phyloP scores from a whole-genome alignment of 352 stramenopile species.

The Phytopythium aichiense region DNA sequence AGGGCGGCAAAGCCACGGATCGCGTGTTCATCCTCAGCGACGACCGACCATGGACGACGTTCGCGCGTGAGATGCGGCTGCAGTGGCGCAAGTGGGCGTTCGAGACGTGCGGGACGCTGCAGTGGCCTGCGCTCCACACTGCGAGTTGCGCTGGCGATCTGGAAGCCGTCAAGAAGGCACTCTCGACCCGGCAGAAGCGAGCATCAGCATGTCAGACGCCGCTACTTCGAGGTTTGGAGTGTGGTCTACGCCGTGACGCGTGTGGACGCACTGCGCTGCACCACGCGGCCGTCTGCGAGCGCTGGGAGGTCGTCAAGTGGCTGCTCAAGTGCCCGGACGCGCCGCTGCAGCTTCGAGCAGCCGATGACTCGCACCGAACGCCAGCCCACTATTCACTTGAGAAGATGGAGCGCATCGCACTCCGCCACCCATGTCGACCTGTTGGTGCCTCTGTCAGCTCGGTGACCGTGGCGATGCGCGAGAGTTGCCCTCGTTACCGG shows the following conservation, averaged over 20 bases:
- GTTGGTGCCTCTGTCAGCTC: not conserved
- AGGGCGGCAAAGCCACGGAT: conserved; percentile 5
- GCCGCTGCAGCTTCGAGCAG: conserved; percentile 29
- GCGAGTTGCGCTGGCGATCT: not conserved
- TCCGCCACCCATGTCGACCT: conserved; percentile 3
- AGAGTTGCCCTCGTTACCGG: conserved; percentile 21
- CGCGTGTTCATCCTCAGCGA: conserved; percentile 32
- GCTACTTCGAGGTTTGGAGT: not conserved
- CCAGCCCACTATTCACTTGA: conserved; percentile 44
- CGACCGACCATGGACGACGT: conserved; percentile 35
- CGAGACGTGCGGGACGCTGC: conserved; percentile 13
- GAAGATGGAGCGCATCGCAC: conserved; percentile 31
- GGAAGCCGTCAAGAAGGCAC: conserved; percentile 4
- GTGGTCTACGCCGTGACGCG: conserved; percentile 29
- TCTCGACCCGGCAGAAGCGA: not conserved
- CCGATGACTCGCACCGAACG: conserved; percentile 35
- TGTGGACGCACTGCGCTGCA: conserved; percentile 48
- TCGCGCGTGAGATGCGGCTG: conserved; percentile 15
- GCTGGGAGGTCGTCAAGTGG: conserved; percentile 21
- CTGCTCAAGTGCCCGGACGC: conserved; percentile 35
- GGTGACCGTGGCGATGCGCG: conserved; percentile 10
- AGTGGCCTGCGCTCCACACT: not conserved
- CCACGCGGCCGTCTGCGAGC: conserved; percentile 41
- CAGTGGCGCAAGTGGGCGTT: conserved; percentile 24
- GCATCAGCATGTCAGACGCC: not conserved